A percentile compares a stretch with the other conserved stretches of the same genome.
These are phyloP conservation scores for Fomitopsis pulvina DNA, from an alignment of 768 basidiomycete species.

Conservation along the genomic window DNA sequence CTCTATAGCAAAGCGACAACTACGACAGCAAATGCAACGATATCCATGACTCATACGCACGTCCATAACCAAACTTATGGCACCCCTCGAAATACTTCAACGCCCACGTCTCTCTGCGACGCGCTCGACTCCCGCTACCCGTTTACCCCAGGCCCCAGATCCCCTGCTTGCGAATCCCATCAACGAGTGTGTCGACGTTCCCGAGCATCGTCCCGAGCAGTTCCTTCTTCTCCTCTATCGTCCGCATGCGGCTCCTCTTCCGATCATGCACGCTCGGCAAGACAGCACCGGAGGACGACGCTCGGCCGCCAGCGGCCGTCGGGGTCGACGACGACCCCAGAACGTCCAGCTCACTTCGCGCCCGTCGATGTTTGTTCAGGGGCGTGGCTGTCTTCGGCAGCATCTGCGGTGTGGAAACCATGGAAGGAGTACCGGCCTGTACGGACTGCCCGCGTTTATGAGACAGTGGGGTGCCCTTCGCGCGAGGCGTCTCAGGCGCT, in stretches of 20 bases:
- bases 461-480: slow-evolving; percentile 6
- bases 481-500: background rate
- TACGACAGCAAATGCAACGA: slow-evolving; percentile 3
- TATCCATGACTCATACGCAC: background rate
- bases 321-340: background rate
- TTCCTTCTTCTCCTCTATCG: slow-evolving; percentile 80
- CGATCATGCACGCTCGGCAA: slow-evolving; percentile 18
- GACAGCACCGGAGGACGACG: slow-evolving; percentile 10
- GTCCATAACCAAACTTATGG: background rate
- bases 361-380: slow-evolving; percentile 14
- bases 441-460: background rate
- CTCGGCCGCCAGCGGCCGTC: slow-evolving; percentile 8
- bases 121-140: background rate
- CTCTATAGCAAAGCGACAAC: slow-evolving; percentile 2
- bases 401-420: background rate
- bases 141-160: slow-evolving; percentile 68
- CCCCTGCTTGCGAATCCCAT: slow-evolving; percentile 79
- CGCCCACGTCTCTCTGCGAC: background rate
- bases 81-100: background rate
- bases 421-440: background rate
- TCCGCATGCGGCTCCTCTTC: slow-evolving; percentile 22
- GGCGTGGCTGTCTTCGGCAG: slow-evolving; percentile 6
- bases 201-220: slow-evolving; percentile 77
- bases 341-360: slow-evolving; percentile 17
- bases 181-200: slow-evolving; percentile 87